These are phyloP conservation scores for Irpex lacteus DNA, from an alignment of 1,284 basidiomycete genomes.

Conservation along the genomic window DNA sequence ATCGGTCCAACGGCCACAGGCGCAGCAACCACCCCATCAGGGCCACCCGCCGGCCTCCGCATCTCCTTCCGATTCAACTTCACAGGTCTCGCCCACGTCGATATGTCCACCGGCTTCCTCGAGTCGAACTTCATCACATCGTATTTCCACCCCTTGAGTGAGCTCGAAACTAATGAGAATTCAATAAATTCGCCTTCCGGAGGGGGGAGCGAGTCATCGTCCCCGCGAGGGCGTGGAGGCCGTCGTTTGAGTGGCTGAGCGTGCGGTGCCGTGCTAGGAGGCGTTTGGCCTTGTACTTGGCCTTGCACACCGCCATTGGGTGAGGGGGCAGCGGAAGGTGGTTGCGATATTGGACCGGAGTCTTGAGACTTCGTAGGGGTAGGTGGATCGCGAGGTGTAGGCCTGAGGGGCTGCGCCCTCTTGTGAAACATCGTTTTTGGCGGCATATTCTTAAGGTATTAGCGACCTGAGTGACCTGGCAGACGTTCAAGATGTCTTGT, in stretches of 20 bases:
- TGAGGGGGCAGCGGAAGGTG: neutral
- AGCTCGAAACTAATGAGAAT: conserved; percentile 72
- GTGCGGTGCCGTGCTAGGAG: conserved; percentile 20
- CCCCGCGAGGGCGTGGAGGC: conserved; percentile 5
- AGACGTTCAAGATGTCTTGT: neutral
- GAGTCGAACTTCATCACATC: conserved; percentile 83
- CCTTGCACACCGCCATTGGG: neutral
- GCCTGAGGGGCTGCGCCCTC: neutral
- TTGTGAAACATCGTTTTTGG: neutral
- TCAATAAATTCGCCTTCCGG: conserved; percentile 66
- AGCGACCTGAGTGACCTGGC: neutral
- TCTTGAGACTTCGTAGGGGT: neutral
- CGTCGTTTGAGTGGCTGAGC: conserved; percentile 24
- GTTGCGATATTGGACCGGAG: neutral
- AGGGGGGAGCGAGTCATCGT: conserved; percentile 39
- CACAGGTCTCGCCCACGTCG: conserved; percentile 65
- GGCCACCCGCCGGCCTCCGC: conserved; percentile 46
- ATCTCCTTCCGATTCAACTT: conserved; percentile 85
- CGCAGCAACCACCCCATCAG: conserved; percentile 27
- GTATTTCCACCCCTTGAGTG: conserved; percentile 81
- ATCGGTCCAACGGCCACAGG: conserved; percentile 61
- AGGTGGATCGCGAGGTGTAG: neutral
- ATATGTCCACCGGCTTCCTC: conserved; percentile 63
- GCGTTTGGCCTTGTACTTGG: conserved; percentile 22
- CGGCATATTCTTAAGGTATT: neutral